Percentiles rank a stretch among this genome's conserved stretches.
phyloP scores from a whole-genome alignment of 495 filamentous ascomycete species.

The Ascodesmis nigricans region DNA sequence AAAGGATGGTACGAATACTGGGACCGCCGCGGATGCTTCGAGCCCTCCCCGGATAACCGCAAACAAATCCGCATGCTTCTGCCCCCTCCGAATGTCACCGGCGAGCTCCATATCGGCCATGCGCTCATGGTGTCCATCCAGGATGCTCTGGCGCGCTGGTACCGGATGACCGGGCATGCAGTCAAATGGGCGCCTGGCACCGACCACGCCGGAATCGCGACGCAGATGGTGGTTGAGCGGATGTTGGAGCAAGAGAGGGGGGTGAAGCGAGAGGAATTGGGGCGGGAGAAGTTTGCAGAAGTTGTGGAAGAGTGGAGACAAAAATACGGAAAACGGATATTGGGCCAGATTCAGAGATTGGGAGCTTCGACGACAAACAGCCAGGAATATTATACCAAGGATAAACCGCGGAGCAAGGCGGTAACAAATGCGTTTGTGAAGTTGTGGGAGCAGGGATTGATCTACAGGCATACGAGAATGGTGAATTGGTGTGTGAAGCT shows the following conservation, averaged over 20 bases:
- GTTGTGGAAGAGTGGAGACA: constrained; percentile 49
- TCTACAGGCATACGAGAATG: constrained; percentile 53
- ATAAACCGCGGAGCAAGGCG: constrained; percentile 40
- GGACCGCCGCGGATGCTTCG: constrained; percentile 15
- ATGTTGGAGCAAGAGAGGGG: constrained; percentile 45
- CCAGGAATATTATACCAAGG: constrained; percentile 55
- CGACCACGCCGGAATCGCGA: constrained; percentile 59
- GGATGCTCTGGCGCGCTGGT: constrained; percentile 55
- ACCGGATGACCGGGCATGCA: constrained; percentile 36
- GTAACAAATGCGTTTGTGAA: constrained; percentile 51
- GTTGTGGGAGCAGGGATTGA: constrained; percentile 51
- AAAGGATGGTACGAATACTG: constrained; percentile 21
- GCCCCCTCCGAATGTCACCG: constrained; percentile 63
- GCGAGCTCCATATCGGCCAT: constrained; percentile 48
- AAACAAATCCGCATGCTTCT: constrained; percentile 17
- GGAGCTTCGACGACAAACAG: constrained; percentile 44
- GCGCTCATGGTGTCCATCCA: constrained; percentile 35
- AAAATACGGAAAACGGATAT: constrained; percentile 43
- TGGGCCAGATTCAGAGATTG: constrained; percentile 32
- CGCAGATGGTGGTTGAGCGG: constrained; percentile 57
- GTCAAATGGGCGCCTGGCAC: constrained; percentile 55
- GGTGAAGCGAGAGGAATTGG: constrained; percentile 45
- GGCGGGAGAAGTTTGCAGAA: constrained; percentile 36
- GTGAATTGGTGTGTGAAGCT: constrained; percentile 59
- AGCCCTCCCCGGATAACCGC: constrained; percentile 7